Evolutionary conservation across 176 grass and related monocot species (phyloP).

Genomic region (Triticum dicoccoides): DNA sequence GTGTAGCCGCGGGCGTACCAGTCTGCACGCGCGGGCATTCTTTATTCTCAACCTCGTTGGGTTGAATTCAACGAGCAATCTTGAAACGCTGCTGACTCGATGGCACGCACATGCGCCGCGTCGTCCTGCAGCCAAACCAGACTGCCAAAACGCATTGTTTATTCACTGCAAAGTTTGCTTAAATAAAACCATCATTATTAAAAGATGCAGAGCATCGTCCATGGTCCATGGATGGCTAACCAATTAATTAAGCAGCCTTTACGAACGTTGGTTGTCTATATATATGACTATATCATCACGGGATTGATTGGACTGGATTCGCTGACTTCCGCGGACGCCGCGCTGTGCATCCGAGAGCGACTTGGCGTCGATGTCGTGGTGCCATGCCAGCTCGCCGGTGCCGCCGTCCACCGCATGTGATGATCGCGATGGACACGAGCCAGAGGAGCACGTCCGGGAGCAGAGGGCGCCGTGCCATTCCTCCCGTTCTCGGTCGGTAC

Average conservation of each 20-base stretch:
- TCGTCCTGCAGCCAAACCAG: background rate
- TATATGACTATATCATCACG: background rate
- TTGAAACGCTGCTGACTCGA: background rate
- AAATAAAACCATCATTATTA: too few relatives aligned
- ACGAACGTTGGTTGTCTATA: background rate
- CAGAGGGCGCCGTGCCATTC: background rate
- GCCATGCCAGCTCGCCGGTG: too few relatives aligned
- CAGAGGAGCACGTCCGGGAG: background rate
- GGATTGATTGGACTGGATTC: background rate
- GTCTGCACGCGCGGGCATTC: background rate
- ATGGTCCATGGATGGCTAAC: too few relatives aligned
- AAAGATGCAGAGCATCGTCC: too few relatives aligned
- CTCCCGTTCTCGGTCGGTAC: background rate
- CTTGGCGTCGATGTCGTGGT: too few relatives aligned
- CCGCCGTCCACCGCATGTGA: too few relatives aligned
- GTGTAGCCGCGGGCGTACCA: background rate
- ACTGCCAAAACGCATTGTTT: background rate
- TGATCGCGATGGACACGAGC: too few relatives aligned
- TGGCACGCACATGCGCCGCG: background rate
- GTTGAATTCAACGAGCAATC: background rate
- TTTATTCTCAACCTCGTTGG: background rate
- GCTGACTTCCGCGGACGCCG: background rate
- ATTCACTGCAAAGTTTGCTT: background rate
- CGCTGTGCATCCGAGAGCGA: too few relatives aligned
- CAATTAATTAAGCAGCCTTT: background rate